Base-by-base conservation (phyloP, 2,329 filamentous ascomycete species). In the Curvularia sp. region DNA sequence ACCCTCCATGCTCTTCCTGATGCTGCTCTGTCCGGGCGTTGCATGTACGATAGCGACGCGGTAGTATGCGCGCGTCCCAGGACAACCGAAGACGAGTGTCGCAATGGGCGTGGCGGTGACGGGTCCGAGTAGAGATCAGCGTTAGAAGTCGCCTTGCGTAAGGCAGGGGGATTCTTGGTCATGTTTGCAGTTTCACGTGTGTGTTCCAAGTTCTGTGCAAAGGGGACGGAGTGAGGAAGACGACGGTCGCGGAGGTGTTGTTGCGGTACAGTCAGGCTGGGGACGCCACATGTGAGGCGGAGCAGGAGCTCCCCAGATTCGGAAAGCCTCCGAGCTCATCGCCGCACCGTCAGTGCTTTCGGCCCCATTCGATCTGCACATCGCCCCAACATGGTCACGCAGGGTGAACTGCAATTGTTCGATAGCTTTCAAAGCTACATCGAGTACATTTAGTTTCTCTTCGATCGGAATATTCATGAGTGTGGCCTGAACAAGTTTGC, bases 61-160 rank as follows among this genome's bases (percentile, higher is more conserved):
- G 71, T 73, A 1, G 73, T 76, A 47, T 72, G 71, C 24, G 72
- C 65, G 56, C 75, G 75, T 46, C 67, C 64, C 24, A 77, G 63
- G 33, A 61, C 70, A 46, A 63, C 70, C 48, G 66, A 66, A 49
- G 57, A 58, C 22, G 68, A 62, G 50, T 68, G 74, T 18, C 69
- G 70, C 33, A 70, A 67, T 30, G 69, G 68, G 28, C 62, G 67
- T 12, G 63, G 60, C 53, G 71, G 73, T 35, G 73, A 70, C 22
- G 75, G 73, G 49, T 76, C 73, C 13, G 73, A 68, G 63, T 75
- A 77, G 35, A 75, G 74, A 62, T 77, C 74, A 49, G 74, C 74
- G 39, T 69, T 76, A 8, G 75, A 77, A 10, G 71, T 68, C 6
- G 71, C 67, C 53, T 76, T 77, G 55, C 75, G 73, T 31, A 77